Percentiles rank a stretch among this genome's conserved stretches.
phyloP scores from a whole-genome alignment of 129 eudicot species.

The Flaveria robusta region DNA sequence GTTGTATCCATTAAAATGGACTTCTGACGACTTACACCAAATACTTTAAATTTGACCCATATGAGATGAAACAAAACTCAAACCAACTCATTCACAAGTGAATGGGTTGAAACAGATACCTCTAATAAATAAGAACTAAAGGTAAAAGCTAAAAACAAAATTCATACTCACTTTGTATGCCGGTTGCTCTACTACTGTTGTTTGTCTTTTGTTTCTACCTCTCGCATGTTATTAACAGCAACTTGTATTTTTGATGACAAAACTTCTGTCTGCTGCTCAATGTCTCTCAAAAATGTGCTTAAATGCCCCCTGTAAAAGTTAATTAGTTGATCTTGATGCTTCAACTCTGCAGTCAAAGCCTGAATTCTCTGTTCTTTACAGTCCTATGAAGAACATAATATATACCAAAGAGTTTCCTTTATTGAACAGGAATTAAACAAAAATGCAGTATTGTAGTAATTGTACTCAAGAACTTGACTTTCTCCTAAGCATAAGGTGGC shows the following conservation, averaged over 20 bases:
- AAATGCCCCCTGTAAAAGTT: constrained; percentile 49
- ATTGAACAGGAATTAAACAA: background rate
- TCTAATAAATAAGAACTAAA: background rate
- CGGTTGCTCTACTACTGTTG: constrained; percentile 8
- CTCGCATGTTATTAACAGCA: constrained; percentile 48
- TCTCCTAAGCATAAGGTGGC: background rate
- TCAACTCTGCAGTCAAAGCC: constrained; percentile 53
- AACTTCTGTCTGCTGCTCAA: constrained; percentile 48
- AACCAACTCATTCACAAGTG: background rate
- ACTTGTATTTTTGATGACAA: constrained; percentile 51
- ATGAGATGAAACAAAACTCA: background rate
- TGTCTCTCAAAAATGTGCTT: constrained; percentile 36
- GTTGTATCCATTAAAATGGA: background rate
- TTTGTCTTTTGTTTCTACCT: constrained; percentile 44
- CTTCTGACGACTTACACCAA: background rate
- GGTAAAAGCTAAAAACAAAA: background rate
- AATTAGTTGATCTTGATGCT: constrained; percentile 56
- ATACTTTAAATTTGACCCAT: background rate
- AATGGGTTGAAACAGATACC: background rate
- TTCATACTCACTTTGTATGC: constrained; percentile 18
- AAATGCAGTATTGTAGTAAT: background rate
- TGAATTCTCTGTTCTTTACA: constrained; percentile 55
- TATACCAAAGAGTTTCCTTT: constrained; percentile 1
- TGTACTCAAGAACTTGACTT: constrained; percentile 1
- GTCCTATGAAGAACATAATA: constrained; percentile 37